Conservation (phyloP, 1,284 basidiomycete genomes). For the Marasmius sp. region DNA sequence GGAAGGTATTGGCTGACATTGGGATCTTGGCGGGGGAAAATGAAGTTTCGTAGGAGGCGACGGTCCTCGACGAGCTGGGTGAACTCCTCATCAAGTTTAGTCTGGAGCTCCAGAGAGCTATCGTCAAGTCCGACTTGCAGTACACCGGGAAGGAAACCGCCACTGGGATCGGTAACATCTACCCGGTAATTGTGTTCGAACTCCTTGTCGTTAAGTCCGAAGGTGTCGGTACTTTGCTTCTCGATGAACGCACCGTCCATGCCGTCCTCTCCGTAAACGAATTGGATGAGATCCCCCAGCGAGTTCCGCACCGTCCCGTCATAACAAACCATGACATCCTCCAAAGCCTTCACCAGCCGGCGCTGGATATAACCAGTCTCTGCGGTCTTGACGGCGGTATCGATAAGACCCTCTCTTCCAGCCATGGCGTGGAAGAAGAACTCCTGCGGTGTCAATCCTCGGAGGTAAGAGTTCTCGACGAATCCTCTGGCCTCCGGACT, state of each 20-base stretch:
- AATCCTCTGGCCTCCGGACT: slow-evolving; percentile 98
- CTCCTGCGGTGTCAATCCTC: slow-evolving; percentile 96
- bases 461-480: slow-evolving; percentile 99
- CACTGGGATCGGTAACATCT: slow-evolving; percentile 82
- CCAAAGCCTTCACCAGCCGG: slow-evolving; percentile 95
- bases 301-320: slow-evolving; percentile 99
- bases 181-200: slow-evolving; percentile 93
- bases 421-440: slow-evolving; percentile 99
- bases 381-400: slow-evolving; percentile 99
- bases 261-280: slow-evolving; percentile 97
- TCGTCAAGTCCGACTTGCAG: slow-evolving; percentile 96
- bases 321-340: slow-evolving; percentile 97
- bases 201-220: slow-evolving; percentile 78
- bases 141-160: slow-evolving; percentile 77
- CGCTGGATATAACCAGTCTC: slow-evolving; percentile 99
- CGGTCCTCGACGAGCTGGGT: slow-evolving; percentile 71
- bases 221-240: slow-evolving; percentile 90
- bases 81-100: slow-evolving; percentile 88
- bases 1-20: slow-evolving; percentile 80
- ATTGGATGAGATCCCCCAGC: slow-evolving; percentile 92
- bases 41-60: slow-evolving; percentile 72
- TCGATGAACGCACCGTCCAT: slow-evolving; percentile 99
- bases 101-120: slow-evolving; percentile 87
- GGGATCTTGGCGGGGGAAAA: slow-evolving; percentile 82
- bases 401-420: slow-evolving; percentile 97